Percentiles rank a stretch among this genome's conserved stretches.
phyloP scores from a whole-genome alignment of 2,329 filamentous ascomycete genomes.

The Biscogniauxia marginata region DNA sequence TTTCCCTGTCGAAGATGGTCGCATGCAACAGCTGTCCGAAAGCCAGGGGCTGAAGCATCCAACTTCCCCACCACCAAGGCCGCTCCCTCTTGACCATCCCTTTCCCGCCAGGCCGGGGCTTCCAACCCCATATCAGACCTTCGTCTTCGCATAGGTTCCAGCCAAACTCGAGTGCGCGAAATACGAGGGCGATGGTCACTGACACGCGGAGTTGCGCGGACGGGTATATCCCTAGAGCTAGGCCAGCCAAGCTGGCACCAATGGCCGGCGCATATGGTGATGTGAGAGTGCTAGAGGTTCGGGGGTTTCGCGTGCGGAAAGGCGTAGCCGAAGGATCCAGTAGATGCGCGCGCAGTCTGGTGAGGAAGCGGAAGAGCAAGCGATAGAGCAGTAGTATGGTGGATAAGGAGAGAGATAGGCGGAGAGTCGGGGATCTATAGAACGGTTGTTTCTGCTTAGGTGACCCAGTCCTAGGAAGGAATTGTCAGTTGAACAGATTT shows the following conservation, averaged over 20 bases:
- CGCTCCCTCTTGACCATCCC: conserved; percentile 58
- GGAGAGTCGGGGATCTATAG: conserved; percentile 66
- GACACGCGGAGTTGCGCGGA: conserved; percentile 64
- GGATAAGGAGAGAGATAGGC: conserved; percentile 79
- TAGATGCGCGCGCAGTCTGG: conserved; percentile 73
- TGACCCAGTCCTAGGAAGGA: conserved; percentile 18
- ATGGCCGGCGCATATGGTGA: conserved; percentile 83
- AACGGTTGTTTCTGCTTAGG: conserved; percentile 49
- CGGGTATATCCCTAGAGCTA: conserved; percentile 76
- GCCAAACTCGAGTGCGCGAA: conserved; percentile 78
- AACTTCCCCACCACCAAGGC: conserved; percentile 83
- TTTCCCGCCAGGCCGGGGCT: conserved; percentile 37
- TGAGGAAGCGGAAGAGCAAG: conserved; percentile 86
- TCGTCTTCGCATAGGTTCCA: conserved; percentile 82
- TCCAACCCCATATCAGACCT: conserved; percentile 63
- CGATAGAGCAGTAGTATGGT: conserved; percentile 86
- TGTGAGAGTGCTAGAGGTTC: conserved; percentile 70
- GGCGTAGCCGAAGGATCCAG: conserved; percentile 76
- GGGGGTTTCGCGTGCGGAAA: conserved; percentile 81
- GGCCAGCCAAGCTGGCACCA: conserved; percentile 84
- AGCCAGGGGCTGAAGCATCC: conserved; percentile 75
- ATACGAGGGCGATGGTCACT: conserved; percentile 77
- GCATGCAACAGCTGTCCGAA: conserved; percentile 76
- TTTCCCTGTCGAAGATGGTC: conserved; percentile 74
- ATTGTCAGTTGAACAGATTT: conserved; percentile 7